Evolutionary conservation across 2,329 filamentous ascomycete genomes (phyloP).

Genomic region (Phaeosphaeria sp.): DNA sequence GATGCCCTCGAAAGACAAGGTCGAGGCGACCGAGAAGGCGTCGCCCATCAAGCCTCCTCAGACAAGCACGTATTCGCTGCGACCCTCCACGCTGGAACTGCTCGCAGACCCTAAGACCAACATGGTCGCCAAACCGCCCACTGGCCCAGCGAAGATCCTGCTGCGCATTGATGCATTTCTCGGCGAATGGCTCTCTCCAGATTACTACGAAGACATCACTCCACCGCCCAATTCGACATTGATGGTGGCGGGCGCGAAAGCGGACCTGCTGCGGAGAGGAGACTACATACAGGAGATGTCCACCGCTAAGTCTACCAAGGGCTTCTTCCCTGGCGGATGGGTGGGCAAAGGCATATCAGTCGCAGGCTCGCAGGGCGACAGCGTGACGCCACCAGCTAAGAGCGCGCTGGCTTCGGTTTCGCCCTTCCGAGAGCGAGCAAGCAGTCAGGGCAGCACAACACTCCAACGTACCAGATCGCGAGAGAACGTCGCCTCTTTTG

Average conservation of each 20-base stretch:
- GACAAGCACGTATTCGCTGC: slow-evolving; percentile 24
- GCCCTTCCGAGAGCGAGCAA: slow-evolving; percentile 56
- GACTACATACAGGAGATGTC: slow-evolving; percentile 63
- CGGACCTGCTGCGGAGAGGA: slow-evolving; percentile 79
- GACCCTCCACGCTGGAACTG: slow-evolving; percentile 38
- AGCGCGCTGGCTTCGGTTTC: slow-evolving; percentile 48
- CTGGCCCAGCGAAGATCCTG: slow-evolving; percentile 44
- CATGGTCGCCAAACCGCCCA: slow-evolving; percentile 38
- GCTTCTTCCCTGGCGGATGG: slow-evolving; percentile 65
- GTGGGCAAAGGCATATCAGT: slow-evolving; percentile 44
- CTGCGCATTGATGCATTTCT: slow-evolving; percentile 90
- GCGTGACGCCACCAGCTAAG: slow-evolving; percentile 32
- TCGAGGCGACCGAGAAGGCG: slow-evolving; percentile 15
- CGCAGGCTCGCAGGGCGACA: slow-evolving; percentile 24
- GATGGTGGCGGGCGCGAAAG: slow-evolving; percentile 90
- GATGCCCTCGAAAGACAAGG: slow-evolving; percentile 23
- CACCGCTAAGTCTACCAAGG: slow-evolving; percentile 49
- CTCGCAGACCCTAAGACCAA: slow-evolving; percentile 48
- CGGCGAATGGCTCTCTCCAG: slow-evolving; percentile 92
- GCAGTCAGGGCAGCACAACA: slow-evolving; percentile 43
- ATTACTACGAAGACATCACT: slow-evolving; percentile 92
- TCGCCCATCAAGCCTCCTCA: slow-evolving; percentile 21
- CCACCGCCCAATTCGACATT: slow-evolving; percentile 84
- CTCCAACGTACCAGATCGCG: slow-evolving; percentile 35
- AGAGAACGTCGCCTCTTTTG: slow-evolving; percentile 26